These are phyloP conservation scores for Solanum hybrid DNA, from an alignment of 305 asterid species.

Conservation along the genomic window DNA sequence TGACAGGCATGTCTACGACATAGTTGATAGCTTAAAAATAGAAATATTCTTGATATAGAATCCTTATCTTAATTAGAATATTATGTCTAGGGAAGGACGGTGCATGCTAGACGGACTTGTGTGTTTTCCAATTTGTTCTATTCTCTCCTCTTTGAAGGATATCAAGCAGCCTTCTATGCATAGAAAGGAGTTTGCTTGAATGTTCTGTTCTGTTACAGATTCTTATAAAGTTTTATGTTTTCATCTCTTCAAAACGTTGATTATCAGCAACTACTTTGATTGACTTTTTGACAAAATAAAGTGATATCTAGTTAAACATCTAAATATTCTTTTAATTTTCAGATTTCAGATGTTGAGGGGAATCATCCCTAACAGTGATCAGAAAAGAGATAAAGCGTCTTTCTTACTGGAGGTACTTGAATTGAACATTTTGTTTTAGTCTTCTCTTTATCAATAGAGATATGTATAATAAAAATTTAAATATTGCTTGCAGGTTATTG, in stretches of 20 bases:
- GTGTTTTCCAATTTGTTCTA: background rate
- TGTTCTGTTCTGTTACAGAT: background rate
- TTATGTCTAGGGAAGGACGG: background rate
- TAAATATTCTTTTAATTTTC: conserved; percentile 10
- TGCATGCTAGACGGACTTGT: background rate
- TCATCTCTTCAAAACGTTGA: background rate
- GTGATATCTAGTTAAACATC: background rate
- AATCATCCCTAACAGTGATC: conserved; percentile 85
- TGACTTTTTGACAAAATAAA: background rate
- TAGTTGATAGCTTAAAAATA: background rate
- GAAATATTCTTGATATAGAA: background rate
- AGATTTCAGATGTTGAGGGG: conserved; percentile 91
- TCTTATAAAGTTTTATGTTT: background rate
- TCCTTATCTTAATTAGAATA: background rate
- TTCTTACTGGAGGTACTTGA: conserved; percentile 74
- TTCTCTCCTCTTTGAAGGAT: background rate
- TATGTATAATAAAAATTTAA: background rate
- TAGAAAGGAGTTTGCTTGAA: background rate
- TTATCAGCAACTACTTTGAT: background rate
- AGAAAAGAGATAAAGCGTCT: conserved; percentile 97
- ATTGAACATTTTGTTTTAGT: conserved; percentile 2
- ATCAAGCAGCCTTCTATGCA: background rate
- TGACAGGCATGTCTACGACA: conserved; percentile 60
- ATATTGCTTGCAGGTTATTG: conserved; percentile 64
- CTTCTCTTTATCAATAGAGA: background rate